Conservation (phyloP, 2,329 filamentous ascomycete genomes). For the Paradendryphiella salina region DNA sequence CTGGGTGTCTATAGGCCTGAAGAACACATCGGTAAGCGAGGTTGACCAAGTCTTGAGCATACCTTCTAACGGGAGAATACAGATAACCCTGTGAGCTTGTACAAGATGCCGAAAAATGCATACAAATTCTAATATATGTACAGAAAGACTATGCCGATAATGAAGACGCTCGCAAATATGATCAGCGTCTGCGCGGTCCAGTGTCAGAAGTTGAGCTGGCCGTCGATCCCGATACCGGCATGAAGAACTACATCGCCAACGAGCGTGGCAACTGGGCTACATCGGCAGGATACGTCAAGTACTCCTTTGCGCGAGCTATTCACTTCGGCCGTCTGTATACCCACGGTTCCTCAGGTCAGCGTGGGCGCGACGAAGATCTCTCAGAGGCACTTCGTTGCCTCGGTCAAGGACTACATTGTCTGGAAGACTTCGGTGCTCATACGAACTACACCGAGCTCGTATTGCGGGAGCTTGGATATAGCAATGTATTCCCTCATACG, state of each 20-base stretch:
- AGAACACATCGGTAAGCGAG: constrained; percentile 50
- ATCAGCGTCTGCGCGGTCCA: constrained; percentile 78
- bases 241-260: constrained; percentile 99
- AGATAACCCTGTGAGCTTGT: constrained; percentile 33
- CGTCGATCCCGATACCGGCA: constrained; percentile 56
- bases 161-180: constrained; percentile 78
- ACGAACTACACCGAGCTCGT: constrained; percentile 60
- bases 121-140: not conserved
- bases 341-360: constrained; percentile 47
- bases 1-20: constrained; percentile 55
- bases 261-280: constrained; percentile 87
- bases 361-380: constrained; percentile 51
- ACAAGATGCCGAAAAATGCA: not conserved
- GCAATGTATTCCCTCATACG: constrained; percentile 58
- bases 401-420: constrained; percentile 57
- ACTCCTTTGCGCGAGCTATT: constrained; percentile 54
- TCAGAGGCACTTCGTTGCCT: constrained; percentile 56
- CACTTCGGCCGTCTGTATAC: constrained; percentile 55
- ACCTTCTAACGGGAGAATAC: constrained; percentile 1
- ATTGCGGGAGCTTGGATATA: constrained; percentile 56
- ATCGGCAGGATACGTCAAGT: constrained; percentile 74
- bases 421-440: constrained; percentile 60
- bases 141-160: constrained; percentile 60
- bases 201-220: constrained; percentile 58
- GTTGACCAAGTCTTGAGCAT: not conserved